These are phyloP conservation scores for Sherardia arvensis DNA, from an alignment of 257 asterid species.

Conservation along the genomic window DNA sequence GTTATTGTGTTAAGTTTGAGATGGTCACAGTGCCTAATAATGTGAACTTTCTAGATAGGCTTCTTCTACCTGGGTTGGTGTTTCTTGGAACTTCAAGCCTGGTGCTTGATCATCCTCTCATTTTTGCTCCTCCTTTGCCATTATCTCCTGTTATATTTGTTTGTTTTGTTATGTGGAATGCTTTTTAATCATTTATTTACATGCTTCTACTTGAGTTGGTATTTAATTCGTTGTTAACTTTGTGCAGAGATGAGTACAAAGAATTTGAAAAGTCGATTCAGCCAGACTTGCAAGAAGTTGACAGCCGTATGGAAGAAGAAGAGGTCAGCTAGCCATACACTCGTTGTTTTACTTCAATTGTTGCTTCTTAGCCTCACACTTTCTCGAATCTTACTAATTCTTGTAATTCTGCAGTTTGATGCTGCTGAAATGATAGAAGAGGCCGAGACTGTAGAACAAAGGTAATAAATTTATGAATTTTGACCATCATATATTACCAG, in stretches of 20 bases:
- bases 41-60: background rate
- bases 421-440: conserved; percentile 93
- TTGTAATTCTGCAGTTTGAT: conserved; percentile 49
- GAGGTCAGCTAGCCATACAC: conserved; percentile 57
- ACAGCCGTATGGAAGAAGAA: conserved; percentile 90
- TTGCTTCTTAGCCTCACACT: conserved; percentile 2
- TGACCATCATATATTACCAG: too few relatives aligned
- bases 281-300: conserved; percentile 67
- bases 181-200: background rate
- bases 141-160: background rate
- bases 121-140: background rate
- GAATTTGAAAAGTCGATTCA: conserved; percentile 90
- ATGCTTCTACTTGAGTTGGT: background rate
- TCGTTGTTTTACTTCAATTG: conserved; percentile 6
- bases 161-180: background rate
- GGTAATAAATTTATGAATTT: conserved; percentile 33
- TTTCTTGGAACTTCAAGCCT: background rate
- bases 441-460: conserved; percentile 75
- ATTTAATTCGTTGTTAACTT: conserved; percentile 8
- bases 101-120: background rate
- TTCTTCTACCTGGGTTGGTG: background rate
- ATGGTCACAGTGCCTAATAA: background rate
- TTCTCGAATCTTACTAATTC: conserved; percentile 14
- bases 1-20: background rate
- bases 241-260: conserved; percentile 82